These are phyloP conservation scores for Nemania sp. DNA, from an alignment of 2,329 filamentous ascomycete species.

Conservation along the genomic window DNA sequence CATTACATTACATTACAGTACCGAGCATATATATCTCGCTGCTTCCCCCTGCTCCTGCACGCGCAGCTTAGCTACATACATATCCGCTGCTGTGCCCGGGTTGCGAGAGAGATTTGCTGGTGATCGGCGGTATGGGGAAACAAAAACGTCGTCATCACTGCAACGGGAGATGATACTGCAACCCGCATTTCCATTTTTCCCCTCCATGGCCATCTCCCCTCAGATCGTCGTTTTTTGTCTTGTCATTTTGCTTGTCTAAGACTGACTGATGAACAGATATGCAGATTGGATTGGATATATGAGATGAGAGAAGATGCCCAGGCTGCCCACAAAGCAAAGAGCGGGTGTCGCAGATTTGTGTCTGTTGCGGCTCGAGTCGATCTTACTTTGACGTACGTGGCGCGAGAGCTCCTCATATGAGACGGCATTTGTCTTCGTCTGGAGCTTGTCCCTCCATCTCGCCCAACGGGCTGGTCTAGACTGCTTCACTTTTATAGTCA, in stretches of 20 bases:
- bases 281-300: background rate
- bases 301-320: no score
- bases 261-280: background rate
- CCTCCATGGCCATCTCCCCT: no score
- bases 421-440: slow-evolving; percentile 34
- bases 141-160: background rate
- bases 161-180: slow-evolving; percentile 1
- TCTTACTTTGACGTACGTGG: slow-evolving; percentile 33
- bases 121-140: background rate
- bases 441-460: slow-evolving; percentile 27
- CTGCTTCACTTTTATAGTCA: slow-evolving; percentile 19
- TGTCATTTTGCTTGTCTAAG: background rate
- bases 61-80: slow-evolving; percentile 1
- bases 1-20: no score
- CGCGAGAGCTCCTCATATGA: slow-evolving; percentile 30
- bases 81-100: slow-evolving; percentile 12
- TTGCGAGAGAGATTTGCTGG: background rate
- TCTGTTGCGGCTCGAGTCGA: slow-evolving; percentile 35
- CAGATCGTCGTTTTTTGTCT: background rate
- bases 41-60: background rate
- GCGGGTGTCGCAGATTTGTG: slow-evolving; percentile 27
- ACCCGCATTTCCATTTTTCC: slow-evolving; percentile 1
- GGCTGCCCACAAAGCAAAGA: no score
- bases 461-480: slow-evolving; percentile 10
- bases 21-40: no score